phyloP scores from a whole-genome alignment of 2,329 filamentous ascomycete species.

The Aspergillus sergii region DNA sequence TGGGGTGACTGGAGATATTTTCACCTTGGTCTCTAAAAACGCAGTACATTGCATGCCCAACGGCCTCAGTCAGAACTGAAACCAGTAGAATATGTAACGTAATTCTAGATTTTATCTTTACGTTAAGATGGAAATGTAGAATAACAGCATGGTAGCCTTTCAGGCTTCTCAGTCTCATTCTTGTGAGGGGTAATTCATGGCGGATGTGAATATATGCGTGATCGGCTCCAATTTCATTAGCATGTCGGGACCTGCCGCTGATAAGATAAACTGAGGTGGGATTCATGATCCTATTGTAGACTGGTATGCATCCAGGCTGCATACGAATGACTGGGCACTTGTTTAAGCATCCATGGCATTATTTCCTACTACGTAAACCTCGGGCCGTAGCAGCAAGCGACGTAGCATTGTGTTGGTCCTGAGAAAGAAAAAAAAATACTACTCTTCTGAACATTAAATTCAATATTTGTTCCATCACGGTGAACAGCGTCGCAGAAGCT shows the following conservation, averaged over 20 bases:
- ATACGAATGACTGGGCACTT: neutral
- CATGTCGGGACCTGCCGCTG: neutral
- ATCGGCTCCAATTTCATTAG: no score
- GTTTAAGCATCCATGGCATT: neutral
- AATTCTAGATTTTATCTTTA: fast-evolving
- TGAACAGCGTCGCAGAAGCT: neutral
- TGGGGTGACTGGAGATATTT: neutral
- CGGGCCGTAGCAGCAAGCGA: neutral
- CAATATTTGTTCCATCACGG: neutral
- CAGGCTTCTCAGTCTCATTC: neutral
- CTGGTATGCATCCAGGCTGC: neutral
- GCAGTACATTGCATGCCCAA: neutral
- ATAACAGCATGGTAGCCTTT: neutral
- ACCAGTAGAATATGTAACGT: neutral
- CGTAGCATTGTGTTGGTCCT: neutral
- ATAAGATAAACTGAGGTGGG: neutral
- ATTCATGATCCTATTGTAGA: neutral
- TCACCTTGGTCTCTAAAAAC: neutral
- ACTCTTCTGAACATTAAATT: neutral
- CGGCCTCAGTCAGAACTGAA: no score
- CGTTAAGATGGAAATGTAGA: neutral
- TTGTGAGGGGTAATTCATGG: neutral
- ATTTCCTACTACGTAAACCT: neutral
- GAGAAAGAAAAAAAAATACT: neutral
- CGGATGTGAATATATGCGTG: neutral